Base-by-base conservation (phyloP, 148 eudicot species). In the Nepenthes mirabilis region DNA sequence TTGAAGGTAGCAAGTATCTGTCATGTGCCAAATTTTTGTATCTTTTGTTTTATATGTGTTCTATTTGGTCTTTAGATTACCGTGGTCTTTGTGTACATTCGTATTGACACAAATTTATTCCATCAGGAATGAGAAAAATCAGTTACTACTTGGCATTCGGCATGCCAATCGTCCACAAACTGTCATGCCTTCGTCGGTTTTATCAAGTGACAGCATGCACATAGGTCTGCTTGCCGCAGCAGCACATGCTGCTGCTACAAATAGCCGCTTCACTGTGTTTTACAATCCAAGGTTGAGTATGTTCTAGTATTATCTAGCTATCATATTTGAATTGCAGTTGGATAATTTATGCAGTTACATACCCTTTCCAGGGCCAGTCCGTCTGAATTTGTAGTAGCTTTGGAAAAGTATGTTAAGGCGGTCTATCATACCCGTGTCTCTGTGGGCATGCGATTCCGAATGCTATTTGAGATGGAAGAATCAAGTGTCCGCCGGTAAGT, bases 121-220 rank as follows among this genome's bases (percentile, higher is more conserved):
- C 43, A 52, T 52, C 62, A 85, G 87, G 91, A 85, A 85, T 58
- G 87, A 82, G 60, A 85, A 77, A 43, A 85, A 85, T 67, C 79
- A 85, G 70, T 66, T 85, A 34, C 73, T 85, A 43, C 79, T 82
- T 68, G 91, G 91, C 64, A 85, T 85, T 72, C 82, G 91, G 14
- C 84, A 77, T 65, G 91, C 87, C 36, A 79, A 57, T 72, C 84
- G 91, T 57, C 87, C 85, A 36, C 91, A 85, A 73, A 75, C 91
- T 37, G 75, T 75, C 59, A 85, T 85, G 91, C 91, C 91, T 63
- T 85, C 91, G 43, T 85, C 87, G n/a, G 87, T 85, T 59, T 70
- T 85, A 47, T 85, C 91, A 53, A 85, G 91, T 68, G 91, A 85
- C 63, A 85, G 91, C 77, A 85, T 85, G 91, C 91, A 85, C 65